Evolutionary conservation across 1,284 basidiomycete genomes (phyloP).

Genomic region (Agroathelia rolfsii): DNA sequence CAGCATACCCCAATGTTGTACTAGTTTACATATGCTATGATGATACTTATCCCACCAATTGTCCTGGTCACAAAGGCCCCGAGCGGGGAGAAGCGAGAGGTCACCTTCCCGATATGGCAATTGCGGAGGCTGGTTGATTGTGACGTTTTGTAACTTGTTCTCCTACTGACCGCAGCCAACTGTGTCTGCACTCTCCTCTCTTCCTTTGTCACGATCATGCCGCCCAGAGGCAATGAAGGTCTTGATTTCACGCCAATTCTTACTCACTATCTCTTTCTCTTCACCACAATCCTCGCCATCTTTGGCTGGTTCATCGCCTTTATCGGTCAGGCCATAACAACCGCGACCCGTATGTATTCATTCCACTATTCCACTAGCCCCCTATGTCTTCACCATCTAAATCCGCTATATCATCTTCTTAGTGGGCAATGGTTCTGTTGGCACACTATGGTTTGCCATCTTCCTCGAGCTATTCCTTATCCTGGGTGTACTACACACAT

Average conservation of each 20-base stretch:
- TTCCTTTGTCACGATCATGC: too few species aligned
- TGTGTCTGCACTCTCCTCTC: too few species aligned
- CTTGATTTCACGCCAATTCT: constrained; percentile 79
- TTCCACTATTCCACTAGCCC: constrained; percentile 6
- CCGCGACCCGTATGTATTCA: constrained; percentile 44
- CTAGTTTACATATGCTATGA: too few species aligned
- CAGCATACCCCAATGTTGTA: too few species aligned
- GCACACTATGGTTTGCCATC: constrained; percentile 86
- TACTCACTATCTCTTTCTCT: constrained; percentile 83
- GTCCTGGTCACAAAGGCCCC: too few species aligned
- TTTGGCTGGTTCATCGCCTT: constrained; percentile 91
- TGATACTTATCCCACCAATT: too few species aligned
- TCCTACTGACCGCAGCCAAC: too few species aligned
- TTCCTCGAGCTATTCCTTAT: constrained; percentile 81
- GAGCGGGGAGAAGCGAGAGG: too few species aligned
- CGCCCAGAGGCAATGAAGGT: constrained; percentile 44
- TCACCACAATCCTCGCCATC: constrained; percentile 74
- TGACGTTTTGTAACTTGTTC: too few species aligned
- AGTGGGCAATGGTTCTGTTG: constrained; percentile 42
- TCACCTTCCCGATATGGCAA: too few species aligned
- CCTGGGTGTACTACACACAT: constrained; percentile 69
- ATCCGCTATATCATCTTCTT: constrained; percentile 14
- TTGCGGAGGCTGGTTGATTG: too few species aligned
- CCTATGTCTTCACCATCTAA: constrained; percentile 11
- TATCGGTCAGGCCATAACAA: constrained; percentile 68